phyloP scores from a whole-genome alignment of 2,329 filamentous ascomycete species.

The Cladosporium sp. region DNA sequence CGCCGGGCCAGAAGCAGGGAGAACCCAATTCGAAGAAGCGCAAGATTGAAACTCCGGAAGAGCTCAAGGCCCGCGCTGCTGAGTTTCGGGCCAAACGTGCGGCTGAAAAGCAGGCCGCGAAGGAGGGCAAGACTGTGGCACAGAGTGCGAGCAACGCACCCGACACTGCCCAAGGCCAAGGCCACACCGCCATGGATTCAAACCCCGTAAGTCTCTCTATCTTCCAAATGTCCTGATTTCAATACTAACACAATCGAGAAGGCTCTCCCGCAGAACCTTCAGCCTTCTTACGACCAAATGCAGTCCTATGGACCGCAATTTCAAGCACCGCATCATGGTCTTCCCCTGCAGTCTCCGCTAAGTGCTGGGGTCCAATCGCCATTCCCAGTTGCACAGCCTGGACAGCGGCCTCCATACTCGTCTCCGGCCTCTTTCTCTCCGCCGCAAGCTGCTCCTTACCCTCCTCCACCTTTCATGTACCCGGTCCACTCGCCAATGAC shows the following conservation, averaged over 20 bases:
- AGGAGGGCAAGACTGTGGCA: not conserved
- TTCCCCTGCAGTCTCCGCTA: not conserved
- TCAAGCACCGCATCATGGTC: not conserved
- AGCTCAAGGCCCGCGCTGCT: slow-evolving; percentile 74
- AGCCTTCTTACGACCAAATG: not conserved
- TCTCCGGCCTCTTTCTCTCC: not conserved
- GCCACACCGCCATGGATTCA: not conserved
- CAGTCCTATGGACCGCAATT: not conserved
- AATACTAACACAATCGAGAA: not conserved
- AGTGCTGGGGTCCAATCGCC: not conserved
- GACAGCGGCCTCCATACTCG: not conserved
- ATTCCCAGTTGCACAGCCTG: not conserved
- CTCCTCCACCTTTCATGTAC: not conserved
- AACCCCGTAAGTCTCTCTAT: not conserved
- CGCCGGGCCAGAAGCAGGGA: slow-evolving; percentile 43
- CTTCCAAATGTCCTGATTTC: not conserved
- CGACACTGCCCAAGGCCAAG: not conserved
- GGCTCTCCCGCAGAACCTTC: not conserved
- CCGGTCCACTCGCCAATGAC: not conserved
- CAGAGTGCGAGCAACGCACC: not conserved
- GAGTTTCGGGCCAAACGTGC: slow-evolving; percentile 69
- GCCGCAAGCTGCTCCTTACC: not conserved
- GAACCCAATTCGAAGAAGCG: slow-evolving; percentile 52
- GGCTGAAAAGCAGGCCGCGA: slow-evolving; percentile 51
- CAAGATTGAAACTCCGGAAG: slow-evolving; percentile 68